Base-by-base conservation (phyloP, 495 filamentous ascomycete species). In the Choiromyces venosus region DNA sequence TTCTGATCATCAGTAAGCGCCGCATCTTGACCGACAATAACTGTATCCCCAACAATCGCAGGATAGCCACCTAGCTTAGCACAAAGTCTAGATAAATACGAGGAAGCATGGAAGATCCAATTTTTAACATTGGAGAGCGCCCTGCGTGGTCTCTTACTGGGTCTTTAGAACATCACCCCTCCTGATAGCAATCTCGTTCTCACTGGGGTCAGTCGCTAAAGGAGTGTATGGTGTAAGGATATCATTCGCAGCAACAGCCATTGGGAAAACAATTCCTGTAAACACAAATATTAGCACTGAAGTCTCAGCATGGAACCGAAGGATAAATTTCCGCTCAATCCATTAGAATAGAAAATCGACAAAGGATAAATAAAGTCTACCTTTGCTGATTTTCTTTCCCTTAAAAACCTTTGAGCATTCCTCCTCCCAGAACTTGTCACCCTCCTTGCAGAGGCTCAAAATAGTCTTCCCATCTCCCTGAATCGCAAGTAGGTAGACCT, bases 1-100 rank as follows among this genome's bases (percentile, higher is more conserved):
- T 94, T 94, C 76, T 89, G 84, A 64, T 89, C 87, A 76, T 88
- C 86, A 64, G 86, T 82, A n/a, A n/a, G n/a, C n/a, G n/a, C n/a
- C n/a, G n/a, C n/a, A 39, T 85, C 84, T 52, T 80, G 69, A 9
- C 75, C 77, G 52, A 95, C 87, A 68, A 97, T 82, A 74, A 97
- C 87, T 65, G 92, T 94, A 83, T 98, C 92, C 85, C 94, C 97
- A 78, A 97, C 91, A 78, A 99, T 97, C 77, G 94, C 90, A 79
- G 93, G 92, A 82, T 97, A 94, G 67, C 95, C 95, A 85, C 98
- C 95, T 73, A 99, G 97, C 85, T 99, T 95, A 56, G 94, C 95
- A 79, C 95, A 95, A 12, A 99, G 89, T 78, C 78, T 79, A n/a
- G 9, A 25, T n/a, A 9, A 12, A 65, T 78, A 69, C 72, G 69